Base-by-base conservation (phyloP, 441 rosid genomes). In the Pelargonium myrrhifolium region DNA sequence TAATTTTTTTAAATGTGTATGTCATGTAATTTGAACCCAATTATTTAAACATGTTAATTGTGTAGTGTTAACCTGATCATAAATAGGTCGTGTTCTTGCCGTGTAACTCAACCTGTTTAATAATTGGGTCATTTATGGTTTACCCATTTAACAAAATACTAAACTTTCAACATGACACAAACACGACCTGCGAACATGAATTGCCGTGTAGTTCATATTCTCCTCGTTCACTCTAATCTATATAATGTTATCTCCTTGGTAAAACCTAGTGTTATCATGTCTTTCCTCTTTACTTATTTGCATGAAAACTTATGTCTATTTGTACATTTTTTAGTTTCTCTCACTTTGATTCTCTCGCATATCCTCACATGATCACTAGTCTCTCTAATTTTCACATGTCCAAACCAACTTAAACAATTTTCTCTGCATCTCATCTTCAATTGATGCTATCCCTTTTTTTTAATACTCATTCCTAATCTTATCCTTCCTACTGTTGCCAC, bases 321-420 rank as follows among this genome's bases (percentile, higher is more conserved):
- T 24, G 10, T 18, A n/a, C 65, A 18, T 11, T 14, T 62, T 62
- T 62, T 39, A 62, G 18, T 39, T 62, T 31, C 65, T 53, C 59
- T 20, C 9, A 53, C 17, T 5, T 53, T 10, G 20, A 53, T 53
- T 53, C 22, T 53, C 21, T 53, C 22, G 6, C 59, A 7, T 15
- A 15, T 53, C 59, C 59, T 53, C 20, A 15, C 10, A 17, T 1
- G 59, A 17, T 17, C 59, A 53, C 9, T 53, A 17, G 20, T 20
- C 9, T 53, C 18, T 37, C 59, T 17, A n/a, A 10, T 9, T 2
- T 53, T 15, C 20, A 17, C 59, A 53, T 3, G 59, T 4, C 21
- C 59, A 53, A 53, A 53, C 21, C 10, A 53, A 6, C 20, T 53
- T 53, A 53, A 53, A 9, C 20, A 15, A 7, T 53, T 18, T 53